phyloP scores from a whole-genome alignment of 1,284 basidiomycete species.

The Sanghuangporus weigelae region DNA sequence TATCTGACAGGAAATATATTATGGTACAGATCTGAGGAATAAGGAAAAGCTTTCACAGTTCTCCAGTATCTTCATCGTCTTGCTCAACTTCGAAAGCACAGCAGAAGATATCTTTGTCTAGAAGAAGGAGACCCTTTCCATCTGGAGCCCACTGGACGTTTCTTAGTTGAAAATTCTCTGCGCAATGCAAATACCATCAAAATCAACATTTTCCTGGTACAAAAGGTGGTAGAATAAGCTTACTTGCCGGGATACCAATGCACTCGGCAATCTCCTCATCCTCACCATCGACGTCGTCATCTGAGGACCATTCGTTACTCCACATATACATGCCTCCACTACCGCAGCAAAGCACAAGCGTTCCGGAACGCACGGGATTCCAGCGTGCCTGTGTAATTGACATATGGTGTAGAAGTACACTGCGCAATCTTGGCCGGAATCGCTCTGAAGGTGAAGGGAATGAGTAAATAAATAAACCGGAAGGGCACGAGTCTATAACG shows the following conservation, averaged over 20 bases:
- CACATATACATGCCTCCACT: conserved; percentile 67
- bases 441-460: conserved; percentile 52
- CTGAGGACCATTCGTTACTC: conserved; percentile 67
- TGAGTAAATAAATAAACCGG: conserved; percentile 50
- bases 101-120: conserved; percentile 74
- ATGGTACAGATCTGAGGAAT: not conserved
- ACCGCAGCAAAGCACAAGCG: conserved; percentile 64
- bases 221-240: conserved; percentile 7
- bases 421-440: conserved; percentile 54
- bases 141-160: conserved; percentile 78
- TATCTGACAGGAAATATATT: not conserved
- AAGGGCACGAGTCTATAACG: conserved; percentile 53
- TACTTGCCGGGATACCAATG: conserved; percentile 73
- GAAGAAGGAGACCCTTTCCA: conserved; percentile 67
- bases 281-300: conserved; percentile 19
- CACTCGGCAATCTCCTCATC: conserved; percentile 75
- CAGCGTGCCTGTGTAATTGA: conserved; percentile 61
- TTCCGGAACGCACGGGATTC: conserved; percentile 73
- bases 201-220: not conserved
- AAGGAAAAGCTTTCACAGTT: conserved; percentile 7
- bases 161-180: conserved; percentile 60
- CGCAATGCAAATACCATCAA: not conserved
- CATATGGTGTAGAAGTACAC: conserved; percentile 58
- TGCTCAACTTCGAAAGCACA: conserved; percentile 79
- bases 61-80: conserved; percentile 24